These are phyloP conservation scores for Hypoxylon crocopeplum DNA, from an alignment of 495 filamentous ascomycete species.

Conservation along the genomic window DNA sequence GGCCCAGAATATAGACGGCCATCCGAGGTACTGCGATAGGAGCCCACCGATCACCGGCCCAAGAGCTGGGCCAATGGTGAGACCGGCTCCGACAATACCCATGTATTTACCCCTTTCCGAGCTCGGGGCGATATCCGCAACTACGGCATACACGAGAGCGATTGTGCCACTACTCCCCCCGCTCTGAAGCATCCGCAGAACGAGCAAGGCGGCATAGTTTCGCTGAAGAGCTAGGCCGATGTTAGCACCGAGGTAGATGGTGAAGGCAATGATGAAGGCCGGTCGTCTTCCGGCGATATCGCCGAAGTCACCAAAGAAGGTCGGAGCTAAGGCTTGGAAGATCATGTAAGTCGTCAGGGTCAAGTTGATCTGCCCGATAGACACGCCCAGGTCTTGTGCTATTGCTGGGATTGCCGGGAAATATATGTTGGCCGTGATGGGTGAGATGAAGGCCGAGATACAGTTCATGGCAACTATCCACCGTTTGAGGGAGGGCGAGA, in stretches of 20 bases:
- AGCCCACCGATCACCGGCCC: slow-evolving; percentile 72
- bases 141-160: slow-evolving; percentile 64
- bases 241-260: slow-evolving; percentile 67
- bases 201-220: slow-evolving; percentile 64
- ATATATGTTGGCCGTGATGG: slow-evolving; percentile 80
- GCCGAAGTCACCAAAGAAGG: slow-evolving; percentile 65
- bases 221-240: slow-evolving; percentile 68
- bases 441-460: slow-evolving; percentile 71
- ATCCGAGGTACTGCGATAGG: slow-evolving; percentile 68
- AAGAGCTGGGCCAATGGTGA: slow-evolving; percentile 61
- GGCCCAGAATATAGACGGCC: slow-evolving; percentile 79
- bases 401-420: slow-evolving; percentile 73
- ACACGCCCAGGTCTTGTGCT: slow-evolving; percentile 61
- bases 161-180: slow-evolving; percentile 64
- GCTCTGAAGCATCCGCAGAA: slow-evolving; percentile 69
- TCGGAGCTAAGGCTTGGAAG: slow-evolving; percentile 65
- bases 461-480: slow-evolving; percentile 73
- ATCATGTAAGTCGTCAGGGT: slow-evolving; percentile 72
- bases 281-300: slow-evolving; percentile 66
- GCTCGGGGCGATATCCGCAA: slow-evolving; percentile 66
- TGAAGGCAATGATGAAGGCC: slow-evolving; percentile 64
- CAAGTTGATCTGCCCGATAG: slow-evolving; percentile 68
- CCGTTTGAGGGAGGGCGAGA: slow-evolving; percentile 61
- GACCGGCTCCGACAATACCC: slow-evolving; percentile 58
- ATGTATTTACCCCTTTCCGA: slow-evolving; percentile 68